These are phyloP conservation scores for Xylaria sp. DNA, from an alignment of 2,329 filamentous ascomycete species.

Conservation along the genomic window DNA sequence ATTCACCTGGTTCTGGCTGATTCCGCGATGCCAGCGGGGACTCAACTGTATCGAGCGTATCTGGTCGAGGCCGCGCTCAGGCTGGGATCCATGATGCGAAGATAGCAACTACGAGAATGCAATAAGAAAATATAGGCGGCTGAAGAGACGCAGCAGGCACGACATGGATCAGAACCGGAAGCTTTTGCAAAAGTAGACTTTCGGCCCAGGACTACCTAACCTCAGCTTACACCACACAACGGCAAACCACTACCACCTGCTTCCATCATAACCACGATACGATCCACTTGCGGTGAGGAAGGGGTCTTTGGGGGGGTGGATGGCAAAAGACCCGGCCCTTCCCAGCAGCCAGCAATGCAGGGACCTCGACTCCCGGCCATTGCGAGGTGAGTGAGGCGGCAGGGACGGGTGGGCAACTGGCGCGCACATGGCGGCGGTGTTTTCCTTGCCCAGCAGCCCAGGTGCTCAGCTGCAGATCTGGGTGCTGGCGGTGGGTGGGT, in stretches of 20 bases:
- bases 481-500: slow-evolving; percentile 10
- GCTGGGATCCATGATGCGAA: not conserved
- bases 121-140: not conserved
- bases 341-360: slow-evolving; percentile 14
- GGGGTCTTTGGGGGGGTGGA: slow-evolving; percentile 10
- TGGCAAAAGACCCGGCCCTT: slow-evolving; percentile 9
- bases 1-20: not conserved
- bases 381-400: slow-evolving; percentile 1
- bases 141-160: not conserved
- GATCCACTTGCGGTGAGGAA: slow-evolving; percentile 11
- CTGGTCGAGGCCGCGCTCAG: slow-evolving; percentile 1
- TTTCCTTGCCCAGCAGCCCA: too few species aligned
- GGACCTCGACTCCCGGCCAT: slow-evolving; percentile 5
- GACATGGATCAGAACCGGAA: slow-evolving; percentile 9
- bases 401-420: not conserved
- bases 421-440: not conserved
- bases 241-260: too few species aligned
- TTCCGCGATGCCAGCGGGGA: slow-evolving; percentile 4
- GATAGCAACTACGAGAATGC: not conserved
- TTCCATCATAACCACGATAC: slow-evolving; percentile 10
- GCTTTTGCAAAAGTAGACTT: slow-evolving; percentile 17
- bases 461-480: slow-evolving; percentile 10
- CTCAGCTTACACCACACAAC: not conserved
- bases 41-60: slow-evolving; percentile 13
- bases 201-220: slow-evolving; percentile 2